These are phyloP conservation scores for Paecilomyces sp. DNA, from an alignment of 2,329 filamentous ascomycete genomes.

Conservation along the genomic window DNA sequence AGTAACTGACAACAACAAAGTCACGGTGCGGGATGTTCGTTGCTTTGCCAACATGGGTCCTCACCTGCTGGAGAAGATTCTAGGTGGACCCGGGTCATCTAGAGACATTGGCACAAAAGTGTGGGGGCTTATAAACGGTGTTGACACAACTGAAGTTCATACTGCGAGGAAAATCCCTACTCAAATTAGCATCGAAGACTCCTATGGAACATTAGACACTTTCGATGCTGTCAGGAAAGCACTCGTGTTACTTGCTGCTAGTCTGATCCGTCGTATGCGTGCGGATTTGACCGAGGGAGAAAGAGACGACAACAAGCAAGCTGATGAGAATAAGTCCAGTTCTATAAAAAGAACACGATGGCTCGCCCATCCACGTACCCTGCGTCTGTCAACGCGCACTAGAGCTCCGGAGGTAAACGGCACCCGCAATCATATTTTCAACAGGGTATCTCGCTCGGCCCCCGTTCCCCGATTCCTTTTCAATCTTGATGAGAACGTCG, in stretches of 20 bases:
- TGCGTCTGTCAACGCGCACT: slow-evolving; percentile 73
- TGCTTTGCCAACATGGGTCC: slow-evolving; percentile 56
- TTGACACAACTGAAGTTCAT: slow-evolving; percentile 68
- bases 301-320: slow-evolving; percentile 16
- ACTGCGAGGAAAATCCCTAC: slow-evolving; percentile 64
- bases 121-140: slow-evolving; percentile 74
- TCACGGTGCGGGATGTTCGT: slow-evolving; percentile 63
- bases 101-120: slow-evolving; percentile 64
- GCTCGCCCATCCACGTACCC: slow-evolving; percentile 72
- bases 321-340: neutral
- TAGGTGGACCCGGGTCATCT: slow-evolving; percentile 63
- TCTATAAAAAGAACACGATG: slow-evolving; percentile 43
- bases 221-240: slow-evolving; percentile 59
- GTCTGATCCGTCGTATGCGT: slow-evolving; percentile 71
- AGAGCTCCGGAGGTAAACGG: slow-evolving; percentile 47
- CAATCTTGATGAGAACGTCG: slow-evolving; percentile 50
- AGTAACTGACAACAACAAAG: slow-evolving; percentile 44
- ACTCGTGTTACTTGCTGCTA: slow-evolving; percentile 59
- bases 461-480: slow-evolving; percentile 70
- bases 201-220: slow-evolving; percentile 66
- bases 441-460: slow-evolving; percentile 67
- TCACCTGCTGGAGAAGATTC: slow-evolving; percentile 57
- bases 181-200: slow-evolving; percentile 94
- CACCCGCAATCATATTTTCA: slow-evolving; percentile 52
- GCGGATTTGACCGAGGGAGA: slow-evolving; percentile 60